A percentile compares a stretch with the other conserved stretches of the same genome.
phyloP scores from a whole-genome alignment of 345 rosid species.

The Turnera subulata region DNA sequence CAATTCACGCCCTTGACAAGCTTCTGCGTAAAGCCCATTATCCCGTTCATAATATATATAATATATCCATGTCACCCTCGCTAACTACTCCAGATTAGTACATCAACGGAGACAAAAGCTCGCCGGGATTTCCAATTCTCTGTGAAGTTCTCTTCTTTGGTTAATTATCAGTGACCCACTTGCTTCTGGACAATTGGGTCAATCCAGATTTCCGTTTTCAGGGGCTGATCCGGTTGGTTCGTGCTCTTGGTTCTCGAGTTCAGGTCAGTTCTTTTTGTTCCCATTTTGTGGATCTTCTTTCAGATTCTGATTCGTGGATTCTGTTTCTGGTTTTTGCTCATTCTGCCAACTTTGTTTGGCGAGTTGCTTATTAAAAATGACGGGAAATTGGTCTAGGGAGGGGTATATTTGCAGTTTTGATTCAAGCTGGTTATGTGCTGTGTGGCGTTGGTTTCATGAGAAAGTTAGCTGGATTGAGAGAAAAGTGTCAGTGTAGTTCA shows the following conservation, averaged over 20 bases:
- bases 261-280: constrained; percentile 25
- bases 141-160: too few species aligned
- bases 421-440: neutral
- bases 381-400: neutral
- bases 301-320: neutral
- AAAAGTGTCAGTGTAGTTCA: neutral
- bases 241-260: constrained; percentile 22
- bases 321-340: constrained; percentile 1
- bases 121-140: too few species aligned
- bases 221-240: constrained; percentile 19
- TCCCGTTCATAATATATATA: too few species aligned
- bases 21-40: too few species aligned
- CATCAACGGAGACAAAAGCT: too few species aligned
- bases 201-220: constrained; percentile 11
- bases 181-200: constrained; percentile 18
- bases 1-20: too few species aligned
- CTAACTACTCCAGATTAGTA: too few species aligned
- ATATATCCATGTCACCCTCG: too few species aligned
- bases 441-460: neutral
- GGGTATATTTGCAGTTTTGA: neutral
- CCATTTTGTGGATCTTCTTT: constrained; percentile 23
- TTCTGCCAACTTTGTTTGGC: neutral
- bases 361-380: constrained; percentile 6
- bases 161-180: constrained; percentile 7
- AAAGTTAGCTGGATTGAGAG: neutral